Conservation (phyloP, 805 yeast species). For the Yarrowia alimentaria region DNA sequence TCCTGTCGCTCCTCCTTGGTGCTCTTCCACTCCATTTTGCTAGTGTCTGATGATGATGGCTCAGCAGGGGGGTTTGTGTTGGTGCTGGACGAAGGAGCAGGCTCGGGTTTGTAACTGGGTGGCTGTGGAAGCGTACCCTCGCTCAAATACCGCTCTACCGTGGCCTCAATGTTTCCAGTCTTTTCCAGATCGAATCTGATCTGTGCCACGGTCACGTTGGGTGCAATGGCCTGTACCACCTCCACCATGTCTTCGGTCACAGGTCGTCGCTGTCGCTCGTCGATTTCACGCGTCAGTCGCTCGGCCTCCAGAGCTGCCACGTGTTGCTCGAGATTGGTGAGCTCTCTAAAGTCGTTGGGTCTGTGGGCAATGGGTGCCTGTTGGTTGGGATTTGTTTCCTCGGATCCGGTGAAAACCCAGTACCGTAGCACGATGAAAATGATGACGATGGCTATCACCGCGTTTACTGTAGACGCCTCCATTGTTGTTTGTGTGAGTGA, state of each 20-base stretch:
- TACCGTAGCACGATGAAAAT: constrained; percentile 31
- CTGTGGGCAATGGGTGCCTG: constrained; percentile 18
- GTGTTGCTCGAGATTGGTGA: constrained; percentile 14
- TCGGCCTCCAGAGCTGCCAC: constrained; percentile 17
- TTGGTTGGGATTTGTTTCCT: constrained; percentile 3
- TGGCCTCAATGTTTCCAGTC: constrained; percentile 68
- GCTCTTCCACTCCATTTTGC: constrained; percentile 44
- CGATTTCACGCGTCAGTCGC: constrained; percentile 10
- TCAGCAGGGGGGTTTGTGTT: constrained; percentile 16
- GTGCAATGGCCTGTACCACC: constrained; percentile 80
- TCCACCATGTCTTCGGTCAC: constrained; percentile 60
- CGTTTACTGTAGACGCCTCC: constrained; percentile 18
- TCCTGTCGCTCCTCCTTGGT: constrained; percentile 46
- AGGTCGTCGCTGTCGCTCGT: constrained; percentile 10
- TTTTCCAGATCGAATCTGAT: constrained; percentile 70
- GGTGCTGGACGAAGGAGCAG: constrained; percentile 19
- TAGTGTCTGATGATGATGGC: constrained; percentile 29
- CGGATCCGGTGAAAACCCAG: constrained; percentile 26
- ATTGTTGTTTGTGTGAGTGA: not conserved
- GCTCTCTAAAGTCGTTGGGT: constrained; percentile 15
- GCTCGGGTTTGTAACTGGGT: constrained; percentile 30
- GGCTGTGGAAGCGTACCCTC: constrained; percentile 54
- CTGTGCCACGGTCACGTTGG: constrained; percentile 64
- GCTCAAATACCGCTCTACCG: constrained; percentile 68
- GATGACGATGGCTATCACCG: constrained; percentile 32